Evolutionary conservation across 176 grass and related monocot genomes (phyloP).

Genomic region (Carex myosuroides): DNA sequence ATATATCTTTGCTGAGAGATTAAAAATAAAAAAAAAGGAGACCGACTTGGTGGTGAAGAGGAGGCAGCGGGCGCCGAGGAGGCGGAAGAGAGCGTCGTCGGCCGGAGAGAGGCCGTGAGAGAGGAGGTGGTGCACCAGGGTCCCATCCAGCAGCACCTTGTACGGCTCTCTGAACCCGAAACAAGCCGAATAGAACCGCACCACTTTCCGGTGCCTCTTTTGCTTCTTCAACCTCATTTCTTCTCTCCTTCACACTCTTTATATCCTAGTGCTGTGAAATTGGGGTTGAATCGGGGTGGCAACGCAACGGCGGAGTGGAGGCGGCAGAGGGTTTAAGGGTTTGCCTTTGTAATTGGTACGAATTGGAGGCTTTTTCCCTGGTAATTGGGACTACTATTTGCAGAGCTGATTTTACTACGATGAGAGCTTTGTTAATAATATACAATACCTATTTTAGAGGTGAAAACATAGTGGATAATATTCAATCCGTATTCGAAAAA

Average conservation of each 20-base stretch:
- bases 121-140: conserved; percentile 69
- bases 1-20: neutral
- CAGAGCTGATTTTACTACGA: neutral
- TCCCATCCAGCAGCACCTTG: conserved; percentile 67
- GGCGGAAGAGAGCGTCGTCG: conserved; percentile 40
- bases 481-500: no score
- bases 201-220: conserved; percentile 66
- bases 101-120: conserved; percentile 42
- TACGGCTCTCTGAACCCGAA: conserved; percentile 84
- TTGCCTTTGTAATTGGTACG: neutral
- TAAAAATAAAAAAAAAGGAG: neutral
- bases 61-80: conserved; percentile 53
- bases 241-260: neutral
- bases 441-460: no score
- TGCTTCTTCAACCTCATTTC: conserved; percentile 86
- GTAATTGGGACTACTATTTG: neutral
- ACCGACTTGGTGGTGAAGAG: conserved; percentile 65
- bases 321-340: conserved; percentile 1
- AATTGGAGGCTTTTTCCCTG: neutral
- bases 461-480: no score
- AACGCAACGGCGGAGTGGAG: neutral
- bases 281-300: neutral
- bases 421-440: neutral
- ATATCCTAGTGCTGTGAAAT: neutral
- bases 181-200: conserved; percentile 77